These are phyloP conservation scores for Blastomyces gilchristii DNA, from an alignment of 2,329 filamentous ascomycete species.

Conservation along the genomic window DNA sequence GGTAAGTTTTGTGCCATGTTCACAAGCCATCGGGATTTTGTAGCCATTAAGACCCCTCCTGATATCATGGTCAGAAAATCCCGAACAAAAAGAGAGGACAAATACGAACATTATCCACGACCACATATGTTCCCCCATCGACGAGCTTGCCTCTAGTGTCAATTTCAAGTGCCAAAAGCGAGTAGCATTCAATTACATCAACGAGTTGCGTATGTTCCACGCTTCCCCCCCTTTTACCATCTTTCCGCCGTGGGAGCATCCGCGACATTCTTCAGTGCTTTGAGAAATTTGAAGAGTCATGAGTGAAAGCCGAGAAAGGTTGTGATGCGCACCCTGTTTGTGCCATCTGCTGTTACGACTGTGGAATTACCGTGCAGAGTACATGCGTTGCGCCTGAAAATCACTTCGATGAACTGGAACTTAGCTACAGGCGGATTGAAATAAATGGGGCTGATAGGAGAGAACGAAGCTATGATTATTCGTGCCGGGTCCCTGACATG, in stretches of 20 bases:
- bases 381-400: not conserved
- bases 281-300: not conserved
- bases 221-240: slow-evolving; percentile 1
- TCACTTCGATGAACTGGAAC: not conserved
- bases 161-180: not conserved
- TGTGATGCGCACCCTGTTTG: not conserved
- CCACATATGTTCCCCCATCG: not conserved
- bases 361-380: not conserved
- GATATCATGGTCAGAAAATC: not conserved
- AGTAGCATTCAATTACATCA: not conserved
- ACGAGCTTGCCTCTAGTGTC: not conserved
- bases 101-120: slow-evolving; percentile 3
- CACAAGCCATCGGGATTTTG: not conserved
- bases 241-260: not conserved
- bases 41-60: not conserved
- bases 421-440: not conserved
- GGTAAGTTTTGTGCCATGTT: not conserved
- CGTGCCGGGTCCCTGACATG: not conserved
- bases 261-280: not conserved
- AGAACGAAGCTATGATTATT: not conserved
- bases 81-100: not conserved
- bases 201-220: not conserved
- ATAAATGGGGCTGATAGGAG: not conserved
- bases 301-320: not conserved
- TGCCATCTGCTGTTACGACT: not conserved